Base-by-base conservation (phyloP, 495 filamentous ascomycete genomes). In the Tuber calosporum region DNA sequence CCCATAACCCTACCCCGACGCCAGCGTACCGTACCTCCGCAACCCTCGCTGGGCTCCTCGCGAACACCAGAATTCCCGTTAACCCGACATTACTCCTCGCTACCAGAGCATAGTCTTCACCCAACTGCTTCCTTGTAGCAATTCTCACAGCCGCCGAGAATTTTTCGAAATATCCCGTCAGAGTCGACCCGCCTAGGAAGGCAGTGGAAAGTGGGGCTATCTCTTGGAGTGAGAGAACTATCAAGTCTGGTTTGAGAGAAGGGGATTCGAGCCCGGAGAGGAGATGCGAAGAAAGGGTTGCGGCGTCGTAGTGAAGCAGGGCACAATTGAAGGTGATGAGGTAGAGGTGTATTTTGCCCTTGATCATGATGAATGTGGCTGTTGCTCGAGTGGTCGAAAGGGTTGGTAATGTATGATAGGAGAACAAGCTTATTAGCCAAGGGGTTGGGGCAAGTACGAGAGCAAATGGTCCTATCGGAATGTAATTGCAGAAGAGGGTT, bases 251-350 rank as follows among this genome's bases (percentile, higher is more conserved):
- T n/a, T 83, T 74, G 30, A 19, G 3, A 6, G 83, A 75, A 34
- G 83, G 82, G 79, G 86, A 43, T 68, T 39, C 72, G 66, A 97
- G 86, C 41, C 87, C 90, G 76, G 89, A 84, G 84, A 93, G 89
- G 74, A 98, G 84, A 79, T 93, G 88, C 5, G 86, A 76, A 22
- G 91, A 88, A 95, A 93, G 71, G 85, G 83, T 30, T 87, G 83
- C 38, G 87, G 83, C 74, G 91, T 84, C 79, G 93, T 88, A 34
- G 87, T 82, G 71, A 41, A 72, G 68, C 36, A 74, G 80, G 22
- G 88, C 95, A 79, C 93, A 97, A 82, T 99, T 99, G 83, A 94
- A 96, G 41, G 95, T 97, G 43, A 96, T 83, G 58, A 96, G 85
- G 80, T 95, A 93, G 69, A 93, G 75, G 48, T 70, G 70, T 71